A percentile compares a stretch with the other conserved stretches of the same genome.
phyloP scores from a whole-genome alignment of 2,329 filamentous ascomycete genomes.

The Neofusicoccum cordaticola region DNA sequence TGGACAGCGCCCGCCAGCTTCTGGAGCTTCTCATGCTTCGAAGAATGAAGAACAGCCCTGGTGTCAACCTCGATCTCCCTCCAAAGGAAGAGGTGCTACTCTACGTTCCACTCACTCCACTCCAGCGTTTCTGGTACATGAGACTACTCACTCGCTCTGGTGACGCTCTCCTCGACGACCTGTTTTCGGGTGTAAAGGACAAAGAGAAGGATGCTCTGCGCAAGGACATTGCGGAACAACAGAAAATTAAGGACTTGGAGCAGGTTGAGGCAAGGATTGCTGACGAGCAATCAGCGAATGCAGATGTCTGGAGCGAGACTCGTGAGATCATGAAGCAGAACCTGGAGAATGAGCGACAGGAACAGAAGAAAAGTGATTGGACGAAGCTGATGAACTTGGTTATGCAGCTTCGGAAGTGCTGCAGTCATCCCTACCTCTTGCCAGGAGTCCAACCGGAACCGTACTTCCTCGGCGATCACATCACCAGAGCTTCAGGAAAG shows the following conservation, averaged over 20 bases:
- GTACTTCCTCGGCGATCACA: slow-evolving; percentile 46
- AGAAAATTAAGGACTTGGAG: slow-evolving; percentile 33
- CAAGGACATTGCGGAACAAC: slow-evolving; percentile 37
- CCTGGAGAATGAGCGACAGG: slow-evolving; percentile 42
- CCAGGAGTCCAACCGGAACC: slow-evolving; percentile 45
- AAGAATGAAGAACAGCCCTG: slow-evolving; percentile 55
- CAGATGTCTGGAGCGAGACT: slow-evolving; percentile 62
- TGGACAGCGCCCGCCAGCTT: slow-evolving; percentile 52
- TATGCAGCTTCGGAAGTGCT: slow-evolving; percentile 57
- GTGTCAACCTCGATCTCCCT: slow-evolving; percentile 55
- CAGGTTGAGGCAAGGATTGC: slow-evolving; percentile 22
- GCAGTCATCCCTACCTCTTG: slow-evolving; percentile 55
- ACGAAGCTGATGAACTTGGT: slow-evolving; percentile 54
- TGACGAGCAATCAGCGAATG: not conserved
- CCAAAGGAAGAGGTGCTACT: slow-evolving; percentile 57
- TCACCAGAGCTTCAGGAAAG: slow-evolving; percentile 54
- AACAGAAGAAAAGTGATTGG: slow-evolving; percentile 41
- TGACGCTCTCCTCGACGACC: slow-evolving; percentile 49
- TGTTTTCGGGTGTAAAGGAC: slow-evolving; percentile 49
- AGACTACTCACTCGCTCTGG: slow-evolving; percentile 56
- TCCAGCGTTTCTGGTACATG: slow-evolving; percentile 59
- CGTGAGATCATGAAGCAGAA: slow-evolving; percentile 95
- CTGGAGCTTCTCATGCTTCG: slow-evolving; percentile 59
- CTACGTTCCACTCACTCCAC: slow-evolving; percentile 56
- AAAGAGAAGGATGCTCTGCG: slow-evolving; percentile 43